Evolutionary conservation across 2,329 filamentous ascomycete species (phyloP), one percentile per base, ranked within the genome.

Genomic region (Sclerotinia spermophila): DNA sequence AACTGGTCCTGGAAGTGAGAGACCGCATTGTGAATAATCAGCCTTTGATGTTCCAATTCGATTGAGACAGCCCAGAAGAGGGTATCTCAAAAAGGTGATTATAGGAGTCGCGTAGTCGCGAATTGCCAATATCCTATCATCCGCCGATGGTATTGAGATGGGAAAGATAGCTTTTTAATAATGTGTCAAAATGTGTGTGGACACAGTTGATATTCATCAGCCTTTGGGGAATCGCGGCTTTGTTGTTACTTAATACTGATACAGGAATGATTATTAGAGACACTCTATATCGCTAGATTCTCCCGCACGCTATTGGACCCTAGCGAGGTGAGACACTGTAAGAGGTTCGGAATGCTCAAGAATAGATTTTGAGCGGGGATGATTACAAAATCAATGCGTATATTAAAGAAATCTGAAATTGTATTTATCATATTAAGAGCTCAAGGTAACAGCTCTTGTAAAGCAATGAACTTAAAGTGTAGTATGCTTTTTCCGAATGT

Each of bases 1-100:
- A 69, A 55, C 69, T 67, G 3, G 70, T 35, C 48, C 17, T 60
- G 66, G 69, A 71, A 38, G 73, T 65, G 62, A 75, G 74, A 74
- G 77, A 72, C 71, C 78, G 76, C 78, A 79, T 79, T 65, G 58
- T 77, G 70, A 62, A 71, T 72, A 69, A 24, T 48, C 40, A 42
- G 30, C 48, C 48, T n/a, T 53, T 53, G n/a, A 6, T 53, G n/a
- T 53, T 40, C 62, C 68, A 69, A 71, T 70, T 72, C 24, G 56
- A n/a, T n/a, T 38, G 11, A 59, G 56, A 59, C 33, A 59, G 71
- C 69, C 68, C n/a, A 61, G 67, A 53, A 44, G 65, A 66, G 74
- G 45, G 59, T 45, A 53, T 45, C 59, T 45, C 33, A 35, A 30
- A 33, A 59, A 70, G 69, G 67, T 66, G 27, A 60, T 55, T 71